Evolutionary conservation across 495 filamentous ascomycete genomes (phyloP).

Genomic region (Amniculicola lignicola): DNA sequence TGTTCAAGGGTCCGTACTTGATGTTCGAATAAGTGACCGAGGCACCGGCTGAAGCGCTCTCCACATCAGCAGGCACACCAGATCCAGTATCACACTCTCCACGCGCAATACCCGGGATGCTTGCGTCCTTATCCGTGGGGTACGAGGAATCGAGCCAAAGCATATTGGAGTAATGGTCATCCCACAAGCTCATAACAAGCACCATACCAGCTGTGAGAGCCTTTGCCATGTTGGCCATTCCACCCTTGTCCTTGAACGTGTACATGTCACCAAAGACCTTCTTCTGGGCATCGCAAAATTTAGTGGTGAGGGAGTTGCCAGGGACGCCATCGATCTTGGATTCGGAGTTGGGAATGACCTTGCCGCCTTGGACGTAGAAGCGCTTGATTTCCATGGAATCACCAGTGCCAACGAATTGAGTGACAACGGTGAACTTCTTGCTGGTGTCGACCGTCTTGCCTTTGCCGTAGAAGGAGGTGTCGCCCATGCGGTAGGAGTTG

Average conservation of each 20-base stretch:
- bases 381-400: constrained; percentile 56
- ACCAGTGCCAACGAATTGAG: constrained; percentile 59
- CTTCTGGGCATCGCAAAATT: constrained; percentile 63
- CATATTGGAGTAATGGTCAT: constrained; percentile 75
- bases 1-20: constrained; percentile 34
- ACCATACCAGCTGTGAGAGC: constrained; percentile 62
- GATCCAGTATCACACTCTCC: constrained; percentile 22
- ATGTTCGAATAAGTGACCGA: constrained; percentile 37
- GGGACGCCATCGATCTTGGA: constrained; percentile 52
- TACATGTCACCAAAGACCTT: constrained; percentile 58
- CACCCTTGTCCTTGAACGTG: constrained; percentile 60
- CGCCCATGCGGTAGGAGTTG: constrained; percentile 60
- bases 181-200: constrained; percentile 76
- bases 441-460: constrained; percentile 58
- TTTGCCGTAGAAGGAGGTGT: constrained; percentile 55
- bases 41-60: constrained; percentile 18
- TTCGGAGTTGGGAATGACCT: constrained; percentile 57
- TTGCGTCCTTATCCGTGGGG: constrained; percentile 22
- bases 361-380: constrained; percentile 60
- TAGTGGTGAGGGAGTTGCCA: constrained; percentile 57
- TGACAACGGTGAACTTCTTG: constrained; percentile 62
- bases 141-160: constrained; percentile 59
- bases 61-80: constrained; percentile 34
- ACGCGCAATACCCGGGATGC: constrained; percentile 18
- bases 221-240: constrained; percentile 55